phyloP scores from a whole-genome alignment of 129 eudicot genomes.

The Silybum marianum region DNA sequence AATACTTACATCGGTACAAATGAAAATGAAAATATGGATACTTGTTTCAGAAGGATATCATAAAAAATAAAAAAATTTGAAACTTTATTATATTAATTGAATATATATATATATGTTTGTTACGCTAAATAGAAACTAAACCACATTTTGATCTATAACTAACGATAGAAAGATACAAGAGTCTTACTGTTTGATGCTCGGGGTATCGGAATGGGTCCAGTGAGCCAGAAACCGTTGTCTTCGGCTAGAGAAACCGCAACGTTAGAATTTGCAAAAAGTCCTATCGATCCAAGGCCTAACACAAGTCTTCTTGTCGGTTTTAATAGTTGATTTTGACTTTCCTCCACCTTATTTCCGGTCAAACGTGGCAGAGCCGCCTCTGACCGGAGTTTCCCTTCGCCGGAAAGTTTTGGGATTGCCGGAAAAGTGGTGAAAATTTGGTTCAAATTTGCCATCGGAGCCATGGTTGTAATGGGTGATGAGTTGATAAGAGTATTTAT shows the following conservation, averaged over 20 bases:
- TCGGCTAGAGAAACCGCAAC: conserved; percentile 58
- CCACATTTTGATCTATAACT: neutral
- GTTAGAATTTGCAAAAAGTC: conserved; percentile 47
- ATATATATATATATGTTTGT: neutral
- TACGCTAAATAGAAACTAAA: neutral
- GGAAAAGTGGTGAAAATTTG: conserved; percentile 48
- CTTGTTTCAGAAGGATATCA: too few species aligned
- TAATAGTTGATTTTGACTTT: conserved; percentile 32
- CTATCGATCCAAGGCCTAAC: conserved; percentile 69
- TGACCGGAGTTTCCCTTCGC: conserved; percentile 15
- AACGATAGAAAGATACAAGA: neutral
- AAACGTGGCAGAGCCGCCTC: conserved; percentile 17
- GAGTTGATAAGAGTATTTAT: conserved; percentile 24
- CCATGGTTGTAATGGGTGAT: conserved; percentile 36
- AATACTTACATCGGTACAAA: neutral
- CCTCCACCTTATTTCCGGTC: conserved; percentile 39
- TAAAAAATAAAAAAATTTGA: neutral
- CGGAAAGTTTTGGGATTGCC: conserved; percentile 45
- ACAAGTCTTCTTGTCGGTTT: conserved; percentile 64
- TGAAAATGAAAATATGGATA: too few species aligned
- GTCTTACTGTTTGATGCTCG: conserved; percentile 53
- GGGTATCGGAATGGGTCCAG: conserved; percentile 60
- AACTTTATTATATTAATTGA: neutral
- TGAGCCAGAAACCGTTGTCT: conserved; percentile 69
- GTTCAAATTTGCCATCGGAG: conserved; percentile 50